Evolutionary conservation across 2,329 filamentous ascomycete species (phyloP).

Genomic region (Fusarium aywerte): DNA sequence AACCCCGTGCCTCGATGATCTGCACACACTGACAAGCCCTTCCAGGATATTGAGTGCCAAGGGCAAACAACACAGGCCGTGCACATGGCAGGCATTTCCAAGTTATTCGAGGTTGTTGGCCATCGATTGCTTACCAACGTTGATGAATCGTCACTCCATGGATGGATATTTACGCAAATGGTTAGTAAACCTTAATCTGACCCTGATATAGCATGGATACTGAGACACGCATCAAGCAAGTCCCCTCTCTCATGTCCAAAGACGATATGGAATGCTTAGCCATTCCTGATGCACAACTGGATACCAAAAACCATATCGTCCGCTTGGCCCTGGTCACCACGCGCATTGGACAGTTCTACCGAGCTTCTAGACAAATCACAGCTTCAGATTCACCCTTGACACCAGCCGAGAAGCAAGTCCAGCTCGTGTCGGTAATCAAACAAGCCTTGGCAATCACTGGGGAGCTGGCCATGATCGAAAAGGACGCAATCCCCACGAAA

Average conservation of each 20-base stretch:
- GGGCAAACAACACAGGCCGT: conserved; percentile 26
- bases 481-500: conserved; percentile 5
- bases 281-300: conserved; percentile 12
- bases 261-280: conserved; percentile 22
- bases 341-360: conserved; percentile 30
- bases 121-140: conserved; percentile 15
- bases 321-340: conserved; percentile 20
- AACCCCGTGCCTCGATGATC: conserved; percentile 1
- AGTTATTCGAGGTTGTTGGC: conserved; percentile 26
- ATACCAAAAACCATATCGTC: conserved; percentile 9
- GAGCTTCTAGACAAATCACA: conserved; percentile 20
- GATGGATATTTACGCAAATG: conserved; percentile 31
- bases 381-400: background rate
- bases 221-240: conserved; percentile 25
- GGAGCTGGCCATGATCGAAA: conserved; percentile 12
- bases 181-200: conserved; percentile 17
- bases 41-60: conserved; percentile 34
- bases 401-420: background rate
- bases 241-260: conserved; percentile 15
- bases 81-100: conserved; percentile 32
- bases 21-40: conserved; percentile 2
- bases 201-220: background rate
- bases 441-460: conserved; percentile 23
- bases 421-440: conserved; percentile 16
- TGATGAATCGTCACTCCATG: background rate